A percentile compares a stretch with the other conserved stretches of the same genome.
phyloP scores from a whole-genome alignment of 2,329 filamentous ascomycete genomes.

The Nannizziopsis arthrosporioides region DNA sequence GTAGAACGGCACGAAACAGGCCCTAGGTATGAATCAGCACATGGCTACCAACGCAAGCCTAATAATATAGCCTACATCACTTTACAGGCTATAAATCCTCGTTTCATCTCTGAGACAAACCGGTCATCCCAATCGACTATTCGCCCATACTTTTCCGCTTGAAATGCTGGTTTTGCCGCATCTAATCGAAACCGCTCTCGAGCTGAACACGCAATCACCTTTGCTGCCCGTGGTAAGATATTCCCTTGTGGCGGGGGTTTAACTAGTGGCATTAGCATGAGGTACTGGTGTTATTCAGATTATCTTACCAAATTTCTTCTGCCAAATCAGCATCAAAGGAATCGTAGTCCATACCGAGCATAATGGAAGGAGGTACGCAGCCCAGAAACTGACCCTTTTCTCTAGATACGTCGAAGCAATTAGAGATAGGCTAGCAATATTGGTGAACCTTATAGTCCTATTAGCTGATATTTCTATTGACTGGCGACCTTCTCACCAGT shows the following conservation, averaged over 20 bases:
- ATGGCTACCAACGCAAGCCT: background rate
- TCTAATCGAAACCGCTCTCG: slow-evolving; percentile 12
- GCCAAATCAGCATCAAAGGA: slow-evolving; percentile 10
- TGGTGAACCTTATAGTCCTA: slow-evolving; percentile 42
- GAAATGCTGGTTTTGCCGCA: slow-evolving; percentile 32
- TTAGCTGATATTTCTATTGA: background rate
- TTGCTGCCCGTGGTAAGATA: slow-evolving; percentile 9
- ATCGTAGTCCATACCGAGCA: slow-evolving; percentile 14
- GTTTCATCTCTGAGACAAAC: slow-evolving; percentile 14
- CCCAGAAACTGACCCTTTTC: slow-evolving; percentile 49
- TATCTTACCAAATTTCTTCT: slow-evolving; percentile 7
- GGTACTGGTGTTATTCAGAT: background rate
- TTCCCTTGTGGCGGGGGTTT: slow-evolving; percentile 11
- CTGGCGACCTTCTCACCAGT: slow-evolving; percentile 22
- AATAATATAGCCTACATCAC: slow-evolving; percentile 11
- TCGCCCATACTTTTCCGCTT: slow-evolving; percentile 52
- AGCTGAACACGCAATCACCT: slow-evolving; percentile 7
- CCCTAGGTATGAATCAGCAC: slow-evolving; percentile 5
- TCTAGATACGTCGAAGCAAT: slow-evolving; percentile 53
- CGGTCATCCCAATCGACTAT: slow-evolving; percentile 12
- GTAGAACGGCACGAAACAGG: slow-evolving; percentile 31
- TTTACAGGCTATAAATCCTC: slow-evolving; percentile 11
- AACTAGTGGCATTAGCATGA: background rate
- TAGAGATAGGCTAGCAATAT: slow-evolving; percentile 51
- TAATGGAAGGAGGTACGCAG: slow-evolving; percentile 42